phyloP scores from a whole-genome alignment of 768 basidiomycete species.

The Trametes cinnabarina region DNA sequence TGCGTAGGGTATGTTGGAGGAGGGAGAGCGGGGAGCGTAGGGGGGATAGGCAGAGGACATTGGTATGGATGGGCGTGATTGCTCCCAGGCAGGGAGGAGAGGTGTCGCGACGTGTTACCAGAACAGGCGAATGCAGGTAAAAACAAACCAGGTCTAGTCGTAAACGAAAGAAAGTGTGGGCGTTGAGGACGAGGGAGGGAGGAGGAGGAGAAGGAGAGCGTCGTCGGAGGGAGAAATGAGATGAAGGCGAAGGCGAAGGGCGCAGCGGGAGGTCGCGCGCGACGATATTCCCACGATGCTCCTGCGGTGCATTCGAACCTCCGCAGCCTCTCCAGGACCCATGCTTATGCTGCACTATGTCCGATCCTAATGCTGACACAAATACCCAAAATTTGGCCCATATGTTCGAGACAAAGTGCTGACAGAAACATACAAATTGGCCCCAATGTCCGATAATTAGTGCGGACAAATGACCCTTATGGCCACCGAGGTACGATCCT shows the following conservation, averaged over 20 bases:
- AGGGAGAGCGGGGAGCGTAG: constrained; percentile 15
- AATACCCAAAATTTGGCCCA: too few relatives aligned
- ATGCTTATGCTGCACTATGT: too few relatives aligned
- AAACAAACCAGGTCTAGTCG: not conserved
- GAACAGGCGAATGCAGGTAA: not conserved
- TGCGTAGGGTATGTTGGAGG: constrained; percentile 17
- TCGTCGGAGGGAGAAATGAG: not conserved
- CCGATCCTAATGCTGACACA: too few relatives aligned
- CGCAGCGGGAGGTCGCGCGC: not conserved
- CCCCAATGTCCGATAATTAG: too few relatives aligned
- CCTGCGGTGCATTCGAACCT: not conserved
- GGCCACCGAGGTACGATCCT: too few relatives aligned
- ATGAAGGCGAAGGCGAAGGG: not conserved
- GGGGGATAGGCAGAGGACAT: constrained; percentile 20
- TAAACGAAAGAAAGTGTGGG: not conserved
- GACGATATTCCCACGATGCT: constrained; percentile 7
- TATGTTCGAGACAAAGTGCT: too few relatives aligned
- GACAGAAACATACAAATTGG: too few relatives aligned
- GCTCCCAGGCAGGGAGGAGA: not conserved
- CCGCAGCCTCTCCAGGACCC: not conserved
- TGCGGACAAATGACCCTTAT: too few relatives aligned
- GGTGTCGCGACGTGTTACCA: constrained; percentile 11
- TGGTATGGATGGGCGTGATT: not conserved
- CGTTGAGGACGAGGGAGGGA: not conserved
- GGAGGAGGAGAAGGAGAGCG: not conserved